These are phyloP conservation scores for Cystobasidium sp. DNA, from an alignment of 1,284 basidiomycete species.

Conservation along the genomic window DNA sequence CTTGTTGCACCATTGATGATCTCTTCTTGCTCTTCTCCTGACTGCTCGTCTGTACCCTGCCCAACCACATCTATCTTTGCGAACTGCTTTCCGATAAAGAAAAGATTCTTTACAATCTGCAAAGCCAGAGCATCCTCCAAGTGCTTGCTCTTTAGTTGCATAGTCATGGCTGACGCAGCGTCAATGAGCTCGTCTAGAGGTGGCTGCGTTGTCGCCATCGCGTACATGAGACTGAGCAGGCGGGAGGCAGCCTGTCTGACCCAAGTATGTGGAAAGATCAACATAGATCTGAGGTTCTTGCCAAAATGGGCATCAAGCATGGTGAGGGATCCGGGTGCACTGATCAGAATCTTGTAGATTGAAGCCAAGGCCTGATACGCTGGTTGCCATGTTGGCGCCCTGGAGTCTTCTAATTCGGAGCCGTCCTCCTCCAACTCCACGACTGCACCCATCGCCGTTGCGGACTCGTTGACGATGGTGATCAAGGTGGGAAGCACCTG, in stretches of 20 bases:
- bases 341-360: constrained; percentile 66
- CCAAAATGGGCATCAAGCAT: constrained; percentile 56
- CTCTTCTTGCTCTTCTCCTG: constrained; percentile 50
- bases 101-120: constrained; percentile 91
- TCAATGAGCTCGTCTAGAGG: constrained; percentile 63
- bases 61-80: constrained; percentile 48
- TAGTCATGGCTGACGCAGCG: constrained; percentile 73
- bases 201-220: constrained; percentile 59
- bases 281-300: constrained; percentile 66
- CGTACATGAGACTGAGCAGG: constrained; percentile 74
- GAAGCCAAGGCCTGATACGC: constrained; percentile 80
- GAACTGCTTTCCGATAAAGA: constrained; percentile 87
- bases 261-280: constrained; percentile 93
- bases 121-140: constrained; percentile 77
- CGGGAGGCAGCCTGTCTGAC: constrained; percentile 81
- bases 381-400: constrained; percentile 72
- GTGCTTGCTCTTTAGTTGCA: constrained; percentile 80
- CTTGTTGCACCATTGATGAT: constrained; percentile 56
- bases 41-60: constrained; percentile 42
- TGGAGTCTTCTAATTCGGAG: constrained; percentile 53
- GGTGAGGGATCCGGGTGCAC: constrained; percentile 51
- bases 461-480: constrained; percentile 61
- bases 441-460: constrained; percentile 52
- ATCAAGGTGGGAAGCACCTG: constrained; percentile 64
- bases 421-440: constrained; percentile 60